phyloP scores from a whole-genome alignment of 1,139 yeast genomes.

The Suhomyces coccinellae region DNA sequence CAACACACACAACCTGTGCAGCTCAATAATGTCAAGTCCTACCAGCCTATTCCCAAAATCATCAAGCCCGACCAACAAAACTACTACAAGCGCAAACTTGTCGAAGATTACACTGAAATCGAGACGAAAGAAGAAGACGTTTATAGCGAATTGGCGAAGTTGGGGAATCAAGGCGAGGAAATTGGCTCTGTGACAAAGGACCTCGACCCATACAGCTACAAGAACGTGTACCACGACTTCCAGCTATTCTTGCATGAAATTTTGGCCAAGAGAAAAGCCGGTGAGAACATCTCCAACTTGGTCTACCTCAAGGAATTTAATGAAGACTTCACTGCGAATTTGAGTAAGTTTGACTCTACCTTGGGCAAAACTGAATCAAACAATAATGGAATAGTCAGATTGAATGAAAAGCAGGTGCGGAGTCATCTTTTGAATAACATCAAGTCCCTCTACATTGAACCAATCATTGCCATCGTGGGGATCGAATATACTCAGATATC shows the following conservation, averaged over 20 bases:
- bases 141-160: constrained; percentile 16
- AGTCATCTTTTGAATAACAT: constrained; percentile 38
- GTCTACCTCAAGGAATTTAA: constrained; percentile 42
- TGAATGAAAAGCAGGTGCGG: constrained; percentile 37
- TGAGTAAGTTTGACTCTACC: constrained; percentile 20
- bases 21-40: constrained; percentile 11
- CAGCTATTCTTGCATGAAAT: constrained; percentile 35
- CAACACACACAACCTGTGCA: neutral
- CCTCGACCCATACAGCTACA: constrained; percentile 33
- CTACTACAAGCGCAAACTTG: constrained; percentile 7
- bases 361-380: constrained; percentile 22
- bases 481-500: constrained; percentile 35
- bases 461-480: constrained; percentile 38
- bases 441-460: constrained; percentile 40
- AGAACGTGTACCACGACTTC: constrained; percentile 40
- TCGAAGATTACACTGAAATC: constrained; percentile 7
- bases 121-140: constrained; percentile 15
- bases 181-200: constrained; percentile 9
- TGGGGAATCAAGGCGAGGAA: constrained; percentile 18
- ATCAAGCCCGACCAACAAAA: constrained; percentile 8
- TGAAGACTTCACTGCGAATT: constrained; percentile 31
- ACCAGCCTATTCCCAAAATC: constrained; percentile 10
- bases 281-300: constrained; percentile 29
- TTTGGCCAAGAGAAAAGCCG: constrained; percentile 21
- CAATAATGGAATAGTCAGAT: constrained; percentile 14